Evolutionary conservation across 2,329 filamentous ascomycete genomes (phyloP).

Genomic region (Penicillium verrucosum): DNA sequence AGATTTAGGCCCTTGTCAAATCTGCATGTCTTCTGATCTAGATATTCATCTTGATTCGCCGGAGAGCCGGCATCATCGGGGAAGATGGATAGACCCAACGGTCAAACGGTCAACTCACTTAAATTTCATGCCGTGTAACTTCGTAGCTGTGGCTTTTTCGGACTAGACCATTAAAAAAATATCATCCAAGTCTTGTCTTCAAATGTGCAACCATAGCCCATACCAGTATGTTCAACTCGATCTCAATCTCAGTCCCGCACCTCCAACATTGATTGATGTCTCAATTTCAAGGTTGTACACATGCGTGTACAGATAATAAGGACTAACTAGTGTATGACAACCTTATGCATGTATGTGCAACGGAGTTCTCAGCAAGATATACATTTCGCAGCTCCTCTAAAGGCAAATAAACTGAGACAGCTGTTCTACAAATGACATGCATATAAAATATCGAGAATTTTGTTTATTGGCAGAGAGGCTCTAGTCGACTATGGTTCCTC

Average conservation of each 20-base stretch:
- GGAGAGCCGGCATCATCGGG: neutral
- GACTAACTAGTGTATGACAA: neutral
- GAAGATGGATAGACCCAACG: neutral
- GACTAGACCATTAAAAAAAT: neutral
- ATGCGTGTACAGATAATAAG: neutral
- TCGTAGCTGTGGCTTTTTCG: neutral
- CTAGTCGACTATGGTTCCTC: neutral
- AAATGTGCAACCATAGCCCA: neutral
- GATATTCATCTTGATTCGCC: neutral
- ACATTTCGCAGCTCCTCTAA: neutral
- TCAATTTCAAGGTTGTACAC: neutral
- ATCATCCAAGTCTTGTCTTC: neutral
- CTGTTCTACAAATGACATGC: neutral
- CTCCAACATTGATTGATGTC: neutral
- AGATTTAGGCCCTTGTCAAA: neutral
- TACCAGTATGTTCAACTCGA: neutral
- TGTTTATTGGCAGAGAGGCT: neutral
- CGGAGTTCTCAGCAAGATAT: neutral
- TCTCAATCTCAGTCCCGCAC: neutral
- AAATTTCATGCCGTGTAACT: neutral
- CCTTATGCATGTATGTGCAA: neutral
- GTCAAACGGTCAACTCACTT: neutral
- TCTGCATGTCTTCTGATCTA: neutral
- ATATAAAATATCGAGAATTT: neutral
- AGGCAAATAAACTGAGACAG: neutral